Base-by-base conservation (phyloP, 305 asterid genomes). In the Ilex paraguariensis region DNA sequence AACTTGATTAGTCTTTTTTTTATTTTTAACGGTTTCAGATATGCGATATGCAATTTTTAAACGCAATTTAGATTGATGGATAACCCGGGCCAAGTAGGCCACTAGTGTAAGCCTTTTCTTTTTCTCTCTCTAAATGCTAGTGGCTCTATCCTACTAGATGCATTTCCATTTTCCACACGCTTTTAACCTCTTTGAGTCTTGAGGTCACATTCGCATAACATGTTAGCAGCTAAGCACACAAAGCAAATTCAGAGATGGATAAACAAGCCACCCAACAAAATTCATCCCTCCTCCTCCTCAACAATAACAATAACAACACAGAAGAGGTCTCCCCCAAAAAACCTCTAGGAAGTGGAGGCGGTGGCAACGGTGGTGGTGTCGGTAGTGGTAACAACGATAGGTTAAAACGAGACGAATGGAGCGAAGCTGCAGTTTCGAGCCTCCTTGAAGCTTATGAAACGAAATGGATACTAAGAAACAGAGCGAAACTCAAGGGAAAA, bases 401-500 rank as follows among this genome's bases (percentile, higher is more conserved):
- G 36, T 57, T 85, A 67, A 88, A 84, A 78, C 70, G 96, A 62
- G 96, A 88, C 58, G 96, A 88, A 31, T 88, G 96, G 96, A 88
- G 96, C 63, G 95, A 88, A 69, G 96, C 95, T 3, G 96, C 96
- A 0, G 94, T 86, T 13, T 75, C 90, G 1, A 66, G 73, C 45
- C 87, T 88, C 39, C 89, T 88, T 31, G 95, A 88, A 64, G 89
- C 96, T 10, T 88, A 88, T 49, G 96, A 88, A 71, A 70, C 81
- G 4, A 88, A 84, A 73, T 88, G 96, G 96, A 70, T 81, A 30
- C 82, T 88, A 15, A 60, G 96, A 28, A 88, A 88, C 61, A 66
- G 96, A 17, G 96, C 96, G 8, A 88, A 88, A 72, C 90, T 88
- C 59, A 88, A 88, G 78, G 96, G 96, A 8, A 95, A 86, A 59